Conservation (phyloP, 352 stramenopile species). For the Globisporangium radiosum region DNA sequence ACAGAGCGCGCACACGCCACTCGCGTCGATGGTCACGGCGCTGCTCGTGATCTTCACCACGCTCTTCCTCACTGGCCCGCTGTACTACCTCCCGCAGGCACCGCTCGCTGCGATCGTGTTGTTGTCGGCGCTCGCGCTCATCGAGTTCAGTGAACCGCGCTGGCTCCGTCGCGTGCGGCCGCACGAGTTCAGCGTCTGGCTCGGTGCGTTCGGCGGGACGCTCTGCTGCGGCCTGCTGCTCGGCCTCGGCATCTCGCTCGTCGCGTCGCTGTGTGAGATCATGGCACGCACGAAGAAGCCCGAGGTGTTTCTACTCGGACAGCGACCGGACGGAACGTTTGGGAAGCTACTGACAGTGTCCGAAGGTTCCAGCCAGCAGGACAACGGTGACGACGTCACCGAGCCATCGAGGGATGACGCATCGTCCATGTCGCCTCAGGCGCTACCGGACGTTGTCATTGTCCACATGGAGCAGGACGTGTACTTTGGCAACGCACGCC, state of each 20-base stretch:
- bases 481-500: constrained; percentile 69
- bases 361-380: constrained; percentile 5
- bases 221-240: constrained; percentile 38
- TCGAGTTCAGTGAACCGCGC: constrained; percentile 85
- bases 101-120: constrained; percentile 89
- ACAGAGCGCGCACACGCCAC: constrained; percentile 77
- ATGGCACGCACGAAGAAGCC: constrained; percentile 63
- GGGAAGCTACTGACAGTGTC: constrained; percentile 21
- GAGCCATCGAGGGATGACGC: background rate
- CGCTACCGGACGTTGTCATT: constrained; percentile 38
- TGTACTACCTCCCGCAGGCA: constrained; percentile 87
- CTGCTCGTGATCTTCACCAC: constrained; percentile 87
- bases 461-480: constrained; percentile 60
- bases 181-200: constrained; percentile 65
- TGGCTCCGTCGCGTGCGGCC: constrained; percentile 63
- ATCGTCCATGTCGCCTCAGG: background rate
- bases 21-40: constrained; percentile 87
- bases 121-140: constrained; percentile 75
- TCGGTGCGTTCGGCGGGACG: constrained; percentile 39
- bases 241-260: constrained; percentile 45
- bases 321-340: constrained; percentile 26
- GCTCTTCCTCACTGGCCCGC: constrained; percentile 78
- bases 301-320: constrained; percentile 32
- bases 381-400: background rate
- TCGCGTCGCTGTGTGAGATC: constrained; percentile 52